Base-by-base conservation (phyloP, 768 basidiomycete genomes). In the Filobasidium floriforme region DNA sequence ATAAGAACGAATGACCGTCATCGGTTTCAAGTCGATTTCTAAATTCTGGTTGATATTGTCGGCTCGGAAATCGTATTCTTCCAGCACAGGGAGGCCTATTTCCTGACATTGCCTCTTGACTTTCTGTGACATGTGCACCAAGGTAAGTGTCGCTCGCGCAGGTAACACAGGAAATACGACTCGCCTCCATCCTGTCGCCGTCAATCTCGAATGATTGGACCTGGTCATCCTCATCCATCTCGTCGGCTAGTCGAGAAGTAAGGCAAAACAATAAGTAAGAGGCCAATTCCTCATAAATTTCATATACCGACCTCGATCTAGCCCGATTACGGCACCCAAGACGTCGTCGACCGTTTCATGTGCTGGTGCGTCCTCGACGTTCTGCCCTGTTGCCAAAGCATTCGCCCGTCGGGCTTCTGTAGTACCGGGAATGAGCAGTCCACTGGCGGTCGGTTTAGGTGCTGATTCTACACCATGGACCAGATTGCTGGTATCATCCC, bases 21-120 rank as follows among this genome's bases (percentile, higher is more conserved):
- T 89, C 1, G 96, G 96, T 77, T 99, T 99, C 62, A 99, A 85
- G 79, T 99, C 96, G 65, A 99, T 99, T 75, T 99, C 96, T 54
- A 99, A 83, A 79, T 97, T 94, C 32, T 96, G 85, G 75, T 99
- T 99, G 71, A 92, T 81, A 0, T 90, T 92, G 77, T 99, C 96
- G 75, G 98, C 94, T 51, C 93, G 84, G 82, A 98, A 99, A 79
- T 99, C 96, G 75, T 99, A 99, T 80, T 99, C 96, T 77, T 99
- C 96, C 52, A 99, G 83, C 87, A 97, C 96, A 9, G 96, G 96
- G 70, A 93, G 91, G 75, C 98, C 92, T 44, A 98, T 84, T 72
- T 96, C 94, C 73, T 92, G 92, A 76, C 96, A 98, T 43, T 92
- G 87, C 73, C 90, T 89, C 81, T 98, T 94, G 68, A 99, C 92